Evolutionary conservation across 2,329 filamentous ascomycete genomes (phyloP).

Genomic region (Botryotinia globosa): DNA sequence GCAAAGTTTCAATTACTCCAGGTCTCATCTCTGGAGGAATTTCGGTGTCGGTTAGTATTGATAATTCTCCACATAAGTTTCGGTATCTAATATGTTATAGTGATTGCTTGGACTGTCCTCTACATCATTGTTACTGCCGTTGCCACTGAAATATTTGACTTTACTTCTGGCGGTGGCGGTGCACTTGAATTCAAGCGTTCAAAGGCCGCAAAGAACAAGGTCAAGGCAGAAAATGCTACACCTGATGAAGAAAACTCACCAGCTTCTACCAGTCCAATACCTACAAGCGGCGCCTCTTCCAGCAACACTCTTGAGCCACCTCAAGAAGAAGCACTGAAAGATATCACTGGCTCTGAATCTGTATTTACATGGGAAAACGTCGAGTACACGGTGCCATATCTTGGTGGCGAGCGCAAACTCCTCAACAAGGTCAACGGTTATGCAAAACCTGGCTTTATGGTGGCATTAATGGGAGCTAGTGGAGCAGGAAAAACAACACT

Average conservation of each 20-base stretch:
- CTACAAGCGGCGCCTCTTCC: conserved; percentile 36
- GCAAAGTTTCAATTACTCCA: conserved; percentile 54
- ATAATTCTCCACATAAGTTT: background rate
- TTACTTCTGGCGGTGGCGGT: conserved; percentile 61
- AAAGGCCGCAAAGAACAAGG: conserved; percentile 55
- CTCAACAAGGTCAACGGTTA: conserved; percentile 72
- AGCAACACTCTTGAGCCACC: conserved; percentile 18
- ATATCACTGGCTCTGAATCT: conserved; percentile 56
- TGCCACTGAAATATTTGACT: conserved; percentile 66
- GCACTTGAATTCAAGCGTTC: conserved; percentile 70
- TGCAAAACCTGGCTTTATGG: conserved; percentile 73
- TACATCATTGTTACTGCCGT: conserved; percentile 71
- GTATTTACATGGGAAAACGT: conserved; percentile 71
- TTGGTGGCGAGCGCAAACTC: conserved; percentile 58
- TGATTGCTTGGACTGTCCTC: conserved; percentile 71
- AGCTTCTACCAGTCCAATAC: background rate
- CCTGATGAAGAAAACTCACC: conserved; percentile 53
- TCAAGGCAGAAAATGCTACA: conserved; percentile 44
- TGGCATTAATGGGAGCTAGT: conserved; percentile 77
- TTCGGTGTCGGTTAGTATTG: conserved; percentile 49
- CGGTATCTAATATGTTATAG: conserved; percentile 22
- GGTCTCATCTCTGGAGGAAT: conserved; percentile 62
- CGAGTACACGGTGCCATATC: conserved; percentile 69
- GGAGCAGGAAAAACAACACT: conserved; percentile 83
- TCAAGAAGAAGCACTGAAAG: conserved; percentile 44